phyloP scores from a whole-genome alignment of 495 filamentous ascomycete species.

The Tuber borchii region DNA sequence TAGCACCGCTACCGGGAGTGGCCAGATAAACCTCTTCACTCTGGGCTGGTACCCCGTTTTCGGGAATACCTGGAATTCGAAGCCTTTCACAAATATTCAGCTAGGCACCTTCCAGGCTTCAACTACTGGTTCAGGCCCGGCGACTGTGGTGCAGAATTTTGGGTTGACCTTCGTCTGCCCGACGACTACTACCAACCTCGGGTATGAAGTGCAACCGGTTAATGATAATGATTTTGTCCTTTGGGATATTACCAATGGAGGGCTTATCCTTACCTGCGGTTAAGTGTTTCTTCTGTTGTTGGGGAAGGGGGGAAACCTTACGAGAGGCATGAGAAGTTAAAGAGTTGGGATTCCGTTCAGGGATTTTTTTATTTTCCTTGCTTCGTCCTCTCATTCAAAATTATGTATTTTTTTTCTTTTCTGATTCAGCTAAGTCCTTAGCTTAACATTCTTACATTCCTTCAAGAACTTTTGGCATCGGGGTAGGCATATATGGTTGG shows the following conservation, averaged over 20 bases:
- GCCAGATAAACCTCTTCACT: background rate
- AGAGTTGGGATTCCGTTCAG: background rate
- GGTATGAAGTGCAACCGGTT: background rate
- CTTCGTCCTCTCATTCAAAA: background rate
- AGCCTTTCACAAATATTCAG: background rate
- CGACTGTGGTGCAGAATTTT: background rate
- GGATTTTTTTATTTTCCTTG: background rate
- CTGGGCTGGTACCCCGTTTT: background rate
- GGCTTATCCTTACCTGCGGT: background rate
- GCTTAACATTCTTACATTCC: background rate
- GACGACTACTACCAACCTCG: background rate
- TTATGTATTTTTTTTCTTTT: background rate
- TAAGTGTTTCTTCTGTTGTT: background rate
- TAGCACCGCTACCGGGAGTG: background rate
- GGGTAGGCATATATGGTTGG: background rate
- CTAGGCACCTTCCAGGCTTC: background rate
- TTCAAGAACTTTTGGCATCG: background rate
- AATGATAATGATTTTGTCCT: background rate
- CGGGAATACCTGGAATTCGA: background rate
- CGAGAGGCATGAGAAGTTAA: background rate
- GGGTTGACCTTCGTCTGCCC: background rate
- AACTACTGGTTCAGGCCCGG: background rate
- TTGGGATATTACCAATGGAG: background rate
- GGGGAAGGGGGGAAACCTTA: no score
- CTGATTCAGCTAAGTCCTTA: background rate